phyloP scores from a whole-genome alignment of 495 filamentous ascomycete species.

The Amniculicola lignicola region DNA sequence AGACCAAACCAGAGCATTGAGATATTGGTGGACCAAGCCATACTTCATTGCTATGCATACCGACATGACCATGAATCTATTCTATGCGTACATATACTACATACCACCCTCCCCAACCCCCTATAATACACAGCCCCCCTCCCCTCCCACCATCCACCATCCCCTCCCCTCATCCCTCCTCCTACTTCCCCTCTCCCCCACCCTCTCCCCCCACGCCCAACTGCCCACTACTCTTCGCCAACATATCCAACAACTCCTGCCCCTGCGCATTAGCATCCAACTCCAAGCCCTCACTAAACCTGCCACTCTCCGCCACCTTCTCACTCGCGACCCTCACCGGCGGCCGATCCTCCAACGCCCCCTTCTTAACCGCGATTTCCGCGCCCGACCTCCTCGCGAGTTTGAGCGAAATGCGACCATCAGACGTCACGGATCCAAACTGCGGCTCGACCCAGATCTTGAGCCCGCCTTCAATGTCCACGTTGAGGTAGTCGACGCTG shows the following conservation, averaged over 20 bases:
- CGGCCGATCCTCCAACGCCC: constrained; percentile 1
- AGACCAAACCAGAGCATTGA: too few species aligned
- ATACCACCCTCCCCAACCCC: too few species aligned
- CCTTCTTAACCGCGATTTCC: background rate
- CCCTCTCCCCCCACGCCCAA: background rate
- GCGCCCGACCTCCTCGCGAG: background rate
- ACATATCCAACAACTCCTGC: background rate
- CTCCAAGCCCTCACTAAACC: background rate
- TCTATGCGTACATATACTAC: too few species aligned
- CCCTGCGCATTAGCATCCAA: background rate
- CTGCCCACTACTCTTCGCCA: background rate
- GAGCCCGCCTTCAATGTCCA: constrained; percentile 53
- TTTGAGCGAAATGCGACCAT: constrained; percentile 42
- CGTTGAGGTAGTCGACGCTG: constrained; percentile 1
- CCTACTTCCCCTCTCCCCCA: background rate
- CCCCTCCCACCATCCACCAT: too few species aligned
- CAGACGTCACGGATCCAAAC: constrained; percentile 56
- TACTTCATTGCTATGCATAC: too few species aligned
- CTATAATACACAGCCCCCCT: too few species aligned
- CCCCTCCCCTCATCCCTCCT: too few species aligned
- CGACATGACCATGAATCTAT: too few species aligned
- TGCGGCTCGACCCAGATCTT: constrained; percentile 62
- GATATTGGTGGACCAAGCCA: too few species aligned
- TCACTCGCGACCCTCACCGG: background rate
- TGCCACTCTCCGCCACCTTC: background rate